Evolutionary conservation across 208 protist genomes (phyloP).

Genomic region (Acanthamoeba triangularis): DNA sequence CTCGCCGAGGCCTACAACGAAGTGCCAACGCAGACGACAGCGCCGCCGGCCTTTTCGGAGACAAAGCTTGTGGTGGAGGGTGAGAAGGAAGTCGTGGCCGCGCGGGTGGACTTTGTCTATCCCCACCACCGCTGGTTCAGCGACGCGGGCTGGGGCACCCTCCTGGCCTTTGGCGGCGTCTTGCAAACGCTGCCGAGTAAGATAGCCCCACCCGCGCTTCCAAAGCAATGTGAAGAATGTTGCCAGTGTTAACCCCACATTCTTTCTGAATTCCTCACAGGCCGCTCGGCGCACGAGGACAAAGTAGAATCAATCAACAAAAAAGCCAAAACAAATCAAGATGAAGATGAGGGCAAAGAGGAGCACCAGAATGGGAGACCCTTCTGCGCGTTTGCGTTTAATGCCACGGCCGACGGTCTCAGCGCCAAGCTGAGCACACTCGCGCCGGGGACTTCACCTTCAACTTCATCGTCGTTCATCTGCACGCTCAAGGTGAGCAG

Average conservation of each 20-base stretch:
- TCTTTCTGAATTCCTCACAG: not conserved
- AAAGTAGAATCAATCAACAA: not conserved
- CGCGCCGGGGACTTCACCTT: no score
- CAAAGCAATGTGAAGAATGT: not conserved
- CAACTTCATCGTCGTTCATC: not conserved
- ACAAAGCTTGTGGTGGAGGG: not conserved
- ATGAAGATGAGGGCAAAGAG: conserved; percentile 4
- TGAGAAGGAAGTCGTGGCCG: not conserved
- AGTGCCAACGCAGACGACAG: not conserved
- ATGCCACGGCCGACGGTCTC: not conserved
- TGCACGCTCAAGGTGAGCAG: not conserved
- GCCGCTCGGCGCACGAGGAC: not conserved
- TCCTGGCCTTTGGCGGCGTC: conserved; percentile 7
- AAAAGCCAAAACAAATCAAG: not conserved
- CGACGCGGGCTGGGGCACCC: conserved; percentile 28
- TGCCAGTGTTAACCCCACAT: no score
- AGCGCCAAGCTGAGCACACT: not conserved
- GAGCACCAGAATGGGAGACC: not conserved
- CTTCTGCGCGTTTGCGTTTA: conserved; percentile 64
- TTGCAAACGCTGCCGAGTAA: not conserved
- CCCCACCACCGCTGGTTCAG: conserved; percentile 63
- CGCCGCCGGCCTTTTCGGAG: not conserved
- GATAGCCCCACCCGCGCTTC: not conserved
- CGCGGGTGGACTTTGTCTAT: conserved; percentile 29
- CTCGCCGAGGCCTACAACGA: not conserved